phyloP scores from a whole-genome alignment of 106 monocot genomes.

The Dioscorea zingiberensis region DNA sequence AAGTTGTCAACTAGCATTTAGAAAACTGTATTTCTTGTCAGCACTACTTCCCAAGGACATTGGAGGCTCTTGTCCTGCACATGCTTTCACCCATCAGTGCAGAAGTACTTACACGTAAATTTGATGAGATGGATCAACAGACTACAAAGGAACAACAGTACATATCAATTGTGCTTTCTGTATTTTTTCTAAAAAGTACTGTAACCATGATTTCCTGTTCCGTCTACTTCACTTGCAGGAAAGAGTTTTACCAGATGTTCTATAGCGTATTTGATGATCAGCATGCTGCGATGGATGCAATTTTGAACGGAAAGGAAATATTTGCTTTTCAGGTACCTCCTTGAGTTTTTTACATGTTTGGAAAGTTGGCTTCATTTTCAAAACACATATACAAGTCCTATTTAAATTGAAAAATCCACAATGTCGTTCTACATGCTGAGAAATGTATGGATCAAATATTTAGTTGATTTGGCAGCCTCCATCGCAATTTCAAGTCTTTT shows the following conservation, averaged over 20 bases:
- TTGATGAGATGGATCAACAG: conserved; percentile 78
- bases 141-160: conserved; percentile 68
- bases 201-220: background rate
- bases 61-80: conserved; percentile 75
- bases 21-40: conserved; percentile 12
- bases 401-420: too few relatives aligned
- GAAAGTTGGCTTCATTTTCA: too few relatives aligned
- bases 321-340: conserved; percentile 76
- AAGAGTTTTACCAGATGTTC: conserved; percentile 69
- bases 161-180: background rate
- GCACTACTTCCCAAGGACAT: conserved; percentile 77
- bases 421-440: too few relatives aligned
- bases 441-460: too few relatives aligned
- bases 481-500: too few relatives aligned
- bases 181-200: background rate
- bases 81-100: conserved; percentile 63
- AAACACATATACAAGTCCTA: too few relatives aligned
- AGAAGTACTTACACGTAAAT: conserved; percentile 89
- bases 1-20: too few relatives aligned
- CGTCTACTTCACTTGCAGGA: conserved; percentile 28
- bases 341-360: background rate
- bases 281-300: conserved; percentile 77
- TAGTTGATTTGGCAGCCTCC: too few relatives aligned
- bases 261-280: conserved; percentile 87
- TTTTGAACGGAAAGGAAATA: conserved; percentile 74